These are phyloP conservation scores for Xylaria sp. DNA, from an alignment of 2,329 filamentous ascomycete species.

Conservation along the genomic window DNA sequence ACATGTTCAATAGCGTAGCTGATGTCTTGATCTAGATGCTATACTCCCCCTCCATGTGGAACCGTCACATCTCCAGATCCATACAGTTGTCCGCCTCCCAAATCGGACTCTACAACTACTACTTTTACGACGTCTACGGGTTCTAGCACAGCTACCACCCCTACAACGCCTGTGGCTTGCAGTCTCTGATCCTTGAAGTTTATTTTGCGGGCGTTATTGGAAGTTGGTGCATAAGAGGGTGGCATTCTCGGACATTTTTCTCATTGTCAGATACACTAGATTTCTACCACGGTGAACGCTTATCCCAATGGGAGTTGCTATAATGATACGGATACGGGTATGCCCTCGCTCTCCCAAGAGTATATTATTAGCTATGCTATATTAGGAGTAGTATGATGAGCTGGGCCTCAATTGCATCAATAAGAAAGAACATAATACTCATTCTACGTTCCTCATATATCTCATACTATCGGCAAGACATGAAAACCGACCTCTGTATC, in stretches of 20 bases:
- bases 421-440: background rate
- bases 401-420: background rate
- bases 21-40: slow-evolving; percentile 31
- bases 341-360: background rate
- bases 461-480: background rate
- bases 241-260: background rate
- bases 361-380: background rate
- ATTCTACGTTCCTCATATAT: background rate
- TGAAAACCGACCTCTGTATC: background rate
- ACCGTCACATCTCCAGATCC: slow-evolving; percentile 32
- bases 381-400: background rate
- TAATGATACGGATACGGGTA: background rate
- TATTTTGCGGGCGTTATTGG: background rate
- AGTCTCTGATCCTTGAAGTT: background rate
- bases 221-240: too few relatives aligned
- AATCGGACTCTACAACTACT: background rate
- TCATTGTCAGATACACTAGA: background rate
- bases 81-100: slow-evolving; percentile 30
- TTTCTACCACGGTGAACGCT: background rate
- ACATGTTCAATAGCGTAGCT: background rate
- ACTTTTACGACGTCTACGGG: background rate
- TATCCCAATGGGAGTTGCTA: background rate
- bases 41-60: slow-evolving; percentile 38
- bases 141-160: background rate
- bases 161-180: background rate